Evolutionary conservation across 768 basidiomycete genomes (phyloP).

Genomic region (Cystobasidium ongulense): DNA sequence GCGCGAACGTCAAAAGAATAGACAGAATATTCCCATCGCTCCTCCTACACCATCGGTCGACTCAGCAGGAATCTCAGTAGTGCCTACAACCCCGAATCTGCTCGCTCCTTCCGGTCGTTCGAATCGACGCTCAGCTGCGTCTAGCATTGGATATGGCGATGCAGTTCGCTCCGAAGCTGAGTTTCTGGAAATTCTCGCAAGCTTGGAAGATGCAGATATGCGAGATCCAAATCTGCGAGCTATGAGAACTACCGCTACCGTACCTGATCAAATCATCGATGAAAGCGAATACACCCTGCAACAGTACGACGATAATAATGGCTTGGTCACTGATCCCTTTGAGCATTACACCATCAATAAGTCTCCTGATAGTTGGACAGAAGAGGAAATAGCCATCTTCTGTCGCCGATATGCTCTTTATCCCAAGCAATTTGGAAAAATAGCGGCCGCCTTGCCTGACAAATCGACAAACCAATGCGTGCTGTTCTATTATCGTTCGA

Average conservation of each 20-base stretch:
- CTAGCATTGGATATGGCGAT: constrained; percentile 53
- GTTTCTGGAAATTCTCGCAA: constrained; percentile 95
- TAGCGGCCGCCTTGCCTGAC: constrained; percentile 67
- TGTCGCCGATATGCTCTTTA: constrained; percentile 69
- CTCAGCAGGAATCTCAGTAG: constrained; percentile 35
- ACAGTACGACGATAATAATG: constrained; percentile 75
- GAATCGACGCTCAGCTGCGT: constrained; percentile 40
- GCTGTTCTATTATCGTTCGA: constrained; percentile 87
- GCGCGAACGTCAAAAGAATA: constrained; percentile 45
- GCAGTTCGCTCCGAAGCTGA: constrained; percentile 89
- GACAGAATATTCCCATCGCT: constrained; percentile 21
- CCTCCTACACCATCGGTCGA: constrained; percentile 39
- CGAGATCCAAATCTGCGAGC: constrained; percentile 89
- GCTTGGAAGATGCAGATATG: constrained; percentile 79
- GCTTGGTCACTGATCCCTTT: constrained; percentile 64
- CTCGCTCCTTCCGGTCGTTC: constrained; percentile 37
- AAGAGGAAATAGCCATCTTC: constrained; percentile 69
- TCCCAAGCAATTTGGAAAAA: constrained; percentile 94
- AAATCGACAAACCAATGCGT: constrained; percentile 86
- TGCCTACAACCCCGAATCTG: constrained; percentile 34
- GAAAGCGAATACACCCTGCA: constrained; percentile 50
- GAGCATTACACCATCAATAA: constrained; percentile 64
- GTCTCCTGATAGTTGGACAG: constrained; percentile 70
- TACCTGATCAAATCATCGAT: constrained; percentile 75
- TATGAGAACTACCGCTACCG: constrained; percentile 68